These are phyloP conservation scores for Imleria badia DNA, from an alignment of 768 basidiomycete species.

Conservation along the genomic window DNA sequence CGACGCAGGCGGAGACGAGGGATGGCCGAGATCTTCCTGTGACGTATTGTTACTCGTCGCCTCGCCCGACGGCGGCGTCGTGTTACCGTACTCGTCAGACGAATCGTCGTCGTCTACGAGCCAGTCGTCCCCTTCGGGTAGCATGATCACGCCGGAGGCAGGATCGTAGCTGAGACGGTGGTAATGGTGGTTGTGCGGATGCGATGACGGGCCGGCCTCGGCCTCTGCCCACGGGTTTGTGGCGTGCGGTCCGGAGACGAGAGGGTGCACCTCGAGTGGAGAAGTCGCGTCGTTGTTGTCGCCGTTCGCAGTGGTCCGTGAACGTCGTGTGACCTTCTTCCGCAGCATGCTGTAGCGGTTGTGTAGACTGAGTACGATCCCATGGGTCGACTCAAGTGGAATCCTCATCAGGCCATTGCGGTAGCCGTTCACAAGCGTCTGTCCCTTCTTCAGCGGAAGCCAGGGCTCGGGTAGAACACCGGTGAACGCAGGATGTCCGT, in stretches of 20 bases:
- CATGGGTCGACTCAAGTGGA: slow-evolving; percentile 48
- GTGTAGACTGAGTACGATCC: slow-evolving; percentile 80
- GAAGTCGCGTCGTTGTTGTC: background rate
- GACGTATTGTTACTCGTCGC: slow-evolving; percentile 6
- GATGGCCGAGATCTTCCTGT: slow-evolving; percentile 26
- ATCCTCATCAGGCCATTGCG: slow-evolving; percentile 35
- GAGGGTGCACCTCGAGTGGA: slow-evolving; percentile 20
- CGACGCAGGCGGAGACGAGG: slow-evolving; percentile 30
- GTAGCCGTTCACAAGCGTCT: slow-evolving; percentile 62
- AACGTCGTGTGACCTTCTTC: slow-evolving; percentile 27
- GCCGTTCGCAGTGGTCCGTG: slow-evolving; percentile 5
- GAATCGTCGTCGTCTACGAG: slow-evolving; percentile 49
- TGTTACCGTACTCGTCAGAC: slow-evolving; percentile 44
- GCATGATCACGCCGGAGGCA: slow-evolving; percentile 83
- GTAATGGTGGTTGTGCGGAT: slow-evolving; percentile 35
- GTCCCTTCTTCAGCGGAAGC: slow-evolving; percentile 87
- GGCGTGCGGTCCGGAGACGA: slow-evolving; percentile 25
- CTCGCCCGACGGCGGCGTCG: slow-evolving; percentile 26
- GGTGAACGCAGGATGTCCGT: slow-evolving; percentile 94
- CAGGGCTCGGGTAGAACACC: slow-evolving; percentile 92
- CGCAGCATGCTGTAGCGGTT: slow-evolving; percentile 62
- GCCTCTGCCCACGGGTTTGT: slow-evolving; percentile 67
- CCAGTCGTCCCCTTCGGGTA: slow-evolving; percentile 76
- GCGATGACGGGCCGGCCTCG: slow-evolving; percentile 17
- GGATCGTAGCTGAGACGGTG: slow-evolving; percentile 77